Evolutionary conservation across 345 rosid species (phyloP).

Genomic region (Linum trigynum): DNA sequence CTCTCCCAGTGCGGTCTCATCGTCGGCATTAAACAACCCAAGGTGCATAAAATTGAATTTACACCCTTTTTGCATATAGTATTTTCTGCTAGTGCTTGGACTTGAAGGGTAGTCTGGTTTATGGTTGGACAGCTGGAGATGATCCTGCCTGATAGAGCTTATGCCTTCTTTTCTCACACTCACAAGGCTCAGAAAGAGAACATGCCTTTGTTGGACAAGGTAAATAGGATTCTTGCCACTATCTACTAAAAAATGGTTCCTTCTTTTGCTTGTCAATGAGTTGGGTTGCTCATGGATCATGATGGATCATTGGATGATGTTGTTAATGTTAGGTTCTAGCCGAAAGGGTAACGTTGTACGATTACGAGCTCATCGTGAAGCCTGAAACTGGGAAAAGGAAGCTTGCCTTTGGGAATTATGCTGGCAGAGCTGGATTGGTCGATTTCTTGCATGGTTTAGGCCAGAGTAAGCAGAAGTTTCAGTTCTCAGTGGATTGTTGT

Average conservation of each 20-base stretch:
- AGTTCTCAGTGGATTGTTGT: not conserved
- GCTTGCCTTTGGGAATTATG: constrained; percentile 82
- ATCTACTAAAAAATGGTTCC: too few species aligned
- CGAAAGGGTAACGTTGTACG: constrained; percentile 63
- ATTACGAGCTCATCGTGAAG: constrained; percentile 75
- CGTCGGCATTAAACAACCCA: constrained; percentile 74
- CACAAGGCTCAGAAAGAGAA: constrained; percentile 84
- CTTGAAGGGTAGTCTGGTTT: not conserved
- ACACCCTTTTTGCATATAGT: too few species aligned
- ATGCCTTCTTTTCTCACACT: constrained; percentile 88
- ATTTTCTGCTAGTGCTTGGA: not conserved
- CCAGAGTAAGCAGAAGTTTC: constrained; percentile 40
- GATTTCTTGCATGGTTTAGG: constrained; percentile 80
- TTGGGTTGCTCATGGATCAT: not conserved
- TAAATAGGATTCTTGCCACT: constrained; percentile 3
- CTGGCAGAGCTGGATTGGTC: constrained; percentile 86
- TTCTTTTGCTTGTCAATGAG: not conserved
- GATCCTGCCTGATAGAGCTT: constrained; percentile 75
- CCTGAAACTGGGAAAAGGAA: constrained; percentile 54
- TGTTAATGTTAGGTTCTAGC: constrained; percentile 43
- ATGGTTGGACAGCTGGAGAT: constrained; percentile 45
- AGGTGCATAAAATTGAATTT: constrained; percentile 28
- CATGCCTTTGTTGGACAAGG: constrained; percentile 82
- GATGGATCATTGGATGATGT: not conserved
- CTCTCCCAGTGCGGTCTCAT: constrained; percentile 82